Percentiles rank a stretch among this genome's conserved stretches.
Conservation (phyloP, 169 alveolate species). For the Babesia ovis region DNA sequence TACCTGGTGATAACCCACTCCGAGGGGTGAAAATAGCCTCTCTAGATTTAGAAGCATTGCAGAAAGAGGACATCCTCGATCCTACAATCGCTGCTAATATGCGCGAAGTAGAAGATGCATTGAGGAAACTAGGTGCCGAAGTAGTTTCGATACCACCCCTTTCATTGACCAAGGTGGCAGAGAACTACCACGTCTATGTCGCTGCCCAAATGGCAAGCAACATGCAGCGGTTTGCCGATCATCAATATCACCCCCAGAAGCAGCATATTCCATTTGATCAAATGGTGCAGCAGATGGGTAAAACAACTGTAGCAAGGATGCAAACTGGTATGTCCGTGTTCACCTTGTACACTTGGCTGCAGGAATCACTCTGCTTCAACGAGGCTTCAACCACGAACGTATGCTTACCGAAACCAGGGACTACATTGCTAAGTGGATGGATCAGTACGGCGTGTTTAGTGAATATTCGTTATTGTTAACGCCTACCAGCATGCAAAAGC, state of each 20-base stretch:
- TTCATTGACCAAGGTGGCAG: slow-evolving; percentile 6
- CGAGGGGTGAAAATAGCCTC: slow-evolving; percentile 26
- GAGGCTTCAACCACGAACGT: slow-evolving; percentile 15
- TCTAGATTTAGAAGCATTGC: slow-evolving; percentile 22
- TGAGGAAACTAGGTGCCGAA: slow-evolving; percentile 42
- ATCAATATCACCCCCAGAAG: slow-evolving; percentile 16
- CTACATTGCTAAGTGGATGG: slow-evolving; percentile 27
- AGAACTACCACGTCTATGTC: slow-evolving; percentile 27
- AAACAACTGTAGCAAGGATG: slow-evolving; percentile 11
- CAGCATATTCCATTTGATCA: neutral
- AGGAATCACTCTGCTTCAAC: slow-evolving; percentile 11
- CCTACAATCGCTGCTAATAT: slow-evolving; percentile 23
- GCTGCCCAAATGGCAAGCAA: slow-evolving; percentile 56
- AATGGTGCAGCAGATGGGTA: slow-evolving; percentile 3
- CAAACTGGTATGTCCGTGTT: slow-evolving; percentile 1
- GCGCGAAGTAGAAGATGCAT: slow-evolving; percentile 23
- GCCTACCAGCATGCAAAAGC: slow-evolving; percentile 30
- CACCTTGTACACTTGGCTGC: neutral
- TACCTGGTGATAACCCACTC: neutral
- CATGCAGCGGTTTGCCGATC: slow-evolving; percentile 44
- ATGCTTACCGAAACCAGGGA: slow-evolving; percentile 14
- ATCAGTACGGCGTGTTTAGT: slow-evolving; percentile 23
- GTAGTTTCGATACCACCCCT: slow-evolving; percentile 13
- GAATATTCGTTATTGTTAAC: slow-evolving; percentile 23
- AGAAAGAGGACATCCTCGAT: slow-evolving; percentile 13